phyloP scores from a whole-genome alignment of 1,284 basidiomycete species.

The Fistulina hepatica region DNA sequence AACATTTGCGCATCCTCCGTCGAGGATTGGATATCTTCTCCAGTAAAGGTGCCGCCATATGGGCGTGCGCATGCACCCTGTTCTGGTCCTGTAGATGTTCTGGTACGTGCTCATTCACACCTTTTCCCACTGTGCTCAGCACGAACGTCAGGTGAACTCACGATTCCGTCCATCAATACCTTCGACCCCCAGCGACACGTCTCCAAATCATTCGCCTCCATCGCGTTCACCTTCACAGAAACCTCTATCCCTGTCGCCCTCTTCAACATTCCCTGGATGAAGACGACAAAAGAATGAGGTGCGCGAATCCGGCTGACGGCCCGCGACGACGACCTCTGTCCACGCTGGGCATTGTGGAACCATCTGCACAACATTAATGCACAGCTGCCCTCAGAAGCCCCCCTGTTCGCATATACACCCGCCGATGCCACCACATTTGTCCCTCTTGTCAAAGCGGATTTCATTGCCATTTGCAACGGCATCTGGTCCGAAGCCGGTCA shows the following conservation, averaged over 20 bases:
- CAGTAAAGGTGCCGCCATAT: background rate
- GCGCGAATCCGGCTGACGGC: too few relatives aligned
- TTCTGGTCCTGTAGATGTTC: background rate
- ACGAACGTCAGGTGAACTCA: conserved; percentile 8
- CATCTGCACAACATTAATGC: too few relatives aligned
- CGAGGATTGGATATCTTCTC: conserved; percentile 1
- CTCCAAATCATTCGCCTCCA: conserved; percentile 2
- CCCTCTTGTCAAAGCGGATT: too few relatives aligned
- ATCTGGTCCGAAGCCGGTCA: conserved; percentile 16
- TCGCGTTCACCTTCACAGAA: background rate
- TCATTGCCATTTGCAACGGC: conserved; percentile 20
- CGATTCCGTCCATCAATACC: background rate
- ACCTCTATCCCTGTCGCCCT: too few relatives aligned
- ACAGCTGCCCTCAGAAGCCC: too few relatives aligned
- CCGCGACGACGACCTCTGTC: too few relatives aligned
- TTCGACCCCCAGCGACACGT: conserved; percentile 3
- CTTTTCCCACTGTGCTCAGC: too few relatives aligned
- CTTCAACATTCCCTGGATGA: conserved; percentile 9
- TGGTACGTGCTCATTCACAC: too few relatives aligned
- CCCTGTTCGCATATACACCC: conserved; percentile 9
- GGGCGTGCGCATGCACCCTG: too few relatives aligned
- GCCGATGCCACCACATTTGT: too few relatives aligned
- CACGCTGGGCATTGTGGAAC: too few relatives aligned
- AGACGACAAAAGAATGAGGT: too few relatives aligned
- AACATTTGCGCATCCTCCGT: conserved; percentile 5